These are phyloP conservation scores for Boletus subparvulus DNA, from an alignment of 768 basidiomycete genomes.

Conservation along the genomic window DNA sequence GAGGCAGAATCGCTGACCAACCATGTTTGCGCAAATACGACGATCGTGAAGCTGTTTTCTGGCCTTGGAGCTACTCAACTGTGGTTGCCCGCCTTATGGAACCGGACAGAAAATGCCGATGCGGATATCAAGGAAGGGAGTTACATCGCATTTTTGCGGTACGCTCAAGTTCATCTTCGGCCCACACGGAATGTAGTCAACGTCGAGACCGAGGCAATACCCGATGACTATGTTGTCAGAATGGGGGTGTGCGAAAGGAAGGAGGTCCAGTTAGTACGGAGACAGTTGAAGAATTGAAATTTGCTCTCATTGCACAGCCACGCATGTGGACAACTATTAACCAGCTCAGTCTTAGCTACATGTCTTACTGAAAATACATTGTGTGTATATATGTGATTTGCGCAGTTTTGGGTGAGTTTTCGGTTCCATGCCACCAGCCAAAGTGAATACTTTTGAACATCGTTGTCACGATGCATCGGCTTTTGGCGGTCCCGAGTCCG, in stretches of 20 bases:
- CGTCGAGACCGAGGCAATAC: conserved; percentile 4
- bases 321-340: too few species aligned
- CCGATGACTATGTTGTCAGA: background rate
- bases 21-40: background rate
- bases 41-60: conserved; percentile 2
- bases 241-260: background rate
- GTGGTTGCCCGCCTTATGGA: conserved; percentile 4
- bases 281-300: background rate
- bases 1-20: conserved; percentile 1
- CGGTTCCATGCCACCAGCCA: too few species aligned
- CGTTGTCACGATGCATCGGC: too few species aligned
- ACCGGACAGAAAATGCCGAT: background rate
- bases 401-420: too few species aligned
- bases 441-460: too few species aligned
- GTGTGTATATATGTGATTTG: too few species aligned
- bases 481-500: too few species aligned
- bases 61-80: background rate
- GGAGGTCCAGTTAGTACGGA: background rate
- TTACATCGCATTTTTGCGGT: background rate
- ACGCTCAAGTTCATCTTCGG: background rate
- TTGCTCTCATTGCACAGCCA: too few species aligned
- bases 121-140: conserved; percentile 4
- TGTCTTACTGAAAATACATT: too few species aligned
- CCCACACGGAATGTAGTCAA: background rate
- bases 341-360: too few species aligned